Conservation (phyloP, 371 early-diverging fungal genomes). For the Mortierella sp. region DNA sequence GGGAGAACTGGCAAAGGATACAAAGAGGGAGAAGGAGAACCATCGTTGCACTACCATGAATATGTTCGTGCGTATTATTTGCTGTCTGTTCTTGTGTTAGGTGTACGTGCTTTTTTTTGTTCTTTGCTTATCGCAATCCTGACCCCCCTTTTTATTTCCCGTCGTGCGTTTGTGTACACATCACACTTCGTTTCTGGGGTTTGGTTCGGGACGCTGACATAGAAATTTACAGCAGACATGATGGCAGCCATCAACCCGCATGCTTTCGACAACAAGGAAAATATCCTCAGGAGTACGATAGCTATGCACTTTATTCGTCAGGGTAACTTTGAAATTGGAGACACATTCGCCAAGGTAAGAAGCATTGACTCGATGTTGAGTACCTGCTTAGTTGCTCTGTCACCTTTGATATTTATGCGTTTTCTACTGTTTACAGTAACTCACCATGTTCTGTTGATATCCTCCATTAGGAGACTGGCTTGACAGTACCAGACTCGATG, state of each 20-base stretch:
- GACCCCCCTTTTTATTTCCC: constrained; percentile 1
- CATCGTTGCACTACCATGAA: neutral
- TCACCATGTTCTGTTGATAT: neutral
- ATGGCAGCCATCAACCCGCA: constrained; percentile 70
- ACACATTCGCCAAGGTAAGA: constrained; percentile 67
- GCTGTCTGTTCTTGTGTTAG: neutral
- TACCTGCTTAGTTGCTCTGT: neutral
- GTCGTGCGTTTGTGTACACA: neutral
- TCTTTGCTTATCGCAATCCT: constrained; percentile 1
- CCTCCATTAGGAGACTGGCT: constrained; percentile 54
- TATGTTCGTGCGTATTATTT: neutral
- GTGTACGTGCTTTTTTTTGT: neutral
- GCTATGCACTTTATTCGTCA: constrained; percentile 89
- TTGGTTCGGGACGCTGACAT: neutral
- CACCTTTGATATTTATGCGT: no score
- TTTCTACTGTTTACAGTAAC: neutral
- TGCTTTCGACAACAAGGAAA: constrained; percentile 78
- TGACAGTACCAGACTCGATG: constrained; percentile 59
- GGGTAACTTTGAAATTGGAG: constrained; percentile 85
- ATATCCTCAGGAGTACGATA: constrained; percentile 71
- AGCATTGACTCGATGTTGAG: neutral
- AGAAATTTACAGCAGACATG: constrained; percentile 77
- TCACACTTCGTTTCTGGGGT: neutral
- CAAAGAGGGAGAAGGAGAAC: neutral
- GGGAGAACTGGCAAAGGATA: neutral